Evolutionary conservation across 352 stramenopile species (phyloP).

Genomic region (Blastocystis sp.): DNA sequence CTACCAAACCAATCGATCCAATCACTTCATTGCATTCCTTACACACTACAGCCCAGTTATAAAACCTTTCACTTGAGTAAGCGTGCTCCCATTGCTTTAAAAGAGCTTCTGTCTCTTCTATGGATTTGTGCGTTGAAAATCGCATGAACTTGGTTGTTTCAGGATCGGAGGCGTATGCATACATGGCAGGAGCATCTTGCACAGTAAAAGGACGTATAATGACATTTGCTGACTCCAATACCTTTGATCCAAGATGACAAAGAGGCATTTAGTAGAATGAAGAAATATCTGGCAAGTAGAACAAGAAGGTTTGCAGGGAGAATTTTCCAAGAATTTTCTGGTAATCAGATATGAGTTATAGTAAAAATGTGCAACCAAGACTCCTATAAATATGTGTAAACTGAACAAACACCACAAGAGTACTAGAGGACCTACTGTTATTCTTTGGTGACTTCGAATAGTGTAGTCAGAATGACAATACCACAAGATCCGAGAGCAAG

Average conservation of each 20-base stretch:
- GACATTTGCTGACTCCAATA: conserved; percentile 25
- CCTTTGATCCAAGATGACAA: neutral
- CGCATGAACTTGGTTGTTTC: conserved; percentile 52
- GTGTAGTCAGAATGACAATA: neutral
- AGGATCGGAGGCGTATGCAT: conserved; percentile 49
- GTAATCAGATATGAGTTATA: neutral
- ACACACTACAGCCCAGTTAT: conserved; percentile 51
- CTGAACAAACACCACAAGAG: no score
- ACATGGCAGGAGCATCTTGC: conserved; percentile 7
- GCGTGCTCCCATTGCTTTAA: conserved; percentile 7
- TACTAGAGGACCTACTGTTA: no score
- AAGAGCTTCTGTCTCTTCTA: conserved; percentile 26
- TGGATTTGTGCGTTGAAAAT: conserved; percentile 16
- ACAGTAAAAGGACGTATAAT: conserved; percentile 26
- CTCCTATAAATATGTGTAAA: neutral
- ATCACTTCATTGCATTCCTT: conserved; percentile 56
- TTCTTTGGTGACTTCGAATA: no score
- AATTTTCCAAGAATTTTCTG: conserved; percentile 47
- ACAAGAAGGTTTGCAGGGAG: neutral
- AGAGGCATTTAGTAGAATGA: conserved; percentile 16
- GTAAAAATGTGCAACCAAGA: neutral
- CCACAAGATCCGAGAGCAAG: neutral
- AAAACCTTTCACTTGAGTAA: neutral
- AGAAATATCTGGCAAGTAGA: neutral
- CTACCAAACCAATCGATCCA: conserved; percentile 35